Base-by-base conservation (phyloP, 192 early-diverging fungal genomes). In the Coemansia erecta region DNA sequence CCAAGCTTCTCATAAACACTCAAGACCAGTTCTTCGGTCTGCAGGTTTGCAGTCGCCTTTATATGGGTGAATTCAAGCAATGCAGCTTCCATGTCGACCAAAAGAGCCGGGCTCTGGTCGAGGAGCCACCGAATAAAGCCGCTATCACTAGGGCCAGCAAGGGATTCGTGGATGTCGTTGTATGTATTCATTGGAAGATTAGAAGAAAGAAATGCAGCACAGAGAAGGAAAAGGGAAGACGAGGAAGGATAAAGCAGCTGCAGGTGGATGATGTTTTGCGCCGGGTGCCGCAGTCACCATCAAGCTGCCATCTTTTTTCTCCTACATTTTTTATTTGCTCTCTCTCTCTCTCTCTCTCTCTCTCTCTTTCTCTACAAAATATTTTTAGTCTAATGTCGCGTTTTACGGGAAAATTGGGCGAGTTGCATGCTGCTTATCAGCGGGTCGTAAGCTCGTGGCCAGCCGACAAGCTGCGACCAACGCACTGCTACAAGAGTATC, bases 381-480 rank as follows among this genome's bases (percentile, higher is more conserved):
- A 28, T 42, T 45, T 28, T 61, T 61, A 44, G 11, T 53, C 15
- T n/a, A 64, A 75, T 75, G 73, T 58, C 59, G 26, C 52, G 40
- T 33, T 71, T 63, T 37, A 17, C 68, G 0, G 74, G 74, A 46
- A 71, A 64, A 46, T 59, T 79, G 2, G 67, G 66, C 33, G 63
- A 69, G 12, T 74, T 90, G 37, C 83, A 88, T 66, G 62, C 77
- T 28, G 63, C 83, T 12, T 90, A 87, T 54, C 68, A 86, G 40
- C 84, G 84, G 9, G 63, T 84, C 8, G 80, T 87, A 33, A 55
- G 75, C 13, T 64, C 70, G 12, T 90, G 89, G 87, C 89, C 89
- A 8, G 66, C 70, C 12, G 89, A 90, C 64, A 74, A 82, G 61
- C 80, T 90, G 26, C 80, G 89, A 15, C 89, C 86, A 22, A 85